Evolutionary conservation across 176 grass and related monocot species (phyloP).

Genomic region (Chrysopogon serrulatus): DNA sequence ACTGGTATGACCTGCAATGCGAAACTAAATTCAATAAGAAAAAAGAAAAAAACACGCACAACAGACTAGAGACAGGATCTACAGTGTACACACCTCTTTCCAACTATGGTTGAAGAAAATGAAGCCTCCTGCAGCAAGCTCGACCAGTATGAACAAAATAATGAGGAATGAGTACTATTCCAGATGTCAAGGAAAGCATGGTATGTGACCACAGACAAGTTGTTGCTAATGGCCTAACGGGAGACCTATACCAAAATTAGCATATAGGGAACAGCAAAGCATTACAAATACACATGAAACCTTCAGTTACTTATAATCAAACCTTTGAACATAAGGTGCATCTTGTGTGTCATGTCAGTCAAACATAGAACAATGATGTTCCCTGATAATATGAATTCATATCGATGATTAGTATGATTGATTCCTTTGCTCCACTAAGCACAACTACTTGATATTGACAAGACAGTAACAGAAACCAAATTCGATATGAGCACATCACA

Average conservation of each 20-base stretch:
- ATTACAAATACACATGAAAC: background rate
- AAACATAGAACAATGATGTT: background rate
- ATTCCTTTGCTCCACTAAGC: conserved; percentile 1
- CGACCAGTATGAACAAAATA: conserved; percentile 83
- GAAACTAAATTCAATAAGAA: background rate
- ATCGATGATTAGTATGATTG: background rate
- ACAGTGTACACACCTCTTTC: conserved; percentile 47
- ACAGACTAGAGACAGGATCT: background rate
- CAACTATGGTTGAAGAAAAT: conserved; percentile 84
- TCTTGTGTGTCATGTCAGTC: background rate
- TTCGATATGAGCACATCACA: background rate
- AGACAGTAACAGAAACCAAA: background rate
- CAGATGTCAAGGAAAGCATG: conserved; percentile 51
- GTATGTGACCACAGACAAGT: conserved; percentile 4
- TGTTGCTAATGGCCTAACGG: background rate
- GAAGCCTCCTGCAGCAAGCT: conserved; percentile 72
- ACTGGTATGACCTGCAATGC: conserved; percentile 60
- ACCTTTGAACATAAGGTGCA: background rate
- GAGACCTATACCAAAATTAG: background rate
- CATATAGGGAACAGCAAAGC: background rate
- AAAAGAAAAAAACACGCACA: background rate
- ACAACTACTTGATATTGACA: background rate
- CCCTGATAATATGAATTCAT: background rate
- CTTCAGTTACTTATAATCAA: background rate
- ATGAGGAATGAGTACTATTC: conserved; percentile 82